Conservation (phyloP, 352 stramenopile species). For the Phytophthora meadii region DNA sequence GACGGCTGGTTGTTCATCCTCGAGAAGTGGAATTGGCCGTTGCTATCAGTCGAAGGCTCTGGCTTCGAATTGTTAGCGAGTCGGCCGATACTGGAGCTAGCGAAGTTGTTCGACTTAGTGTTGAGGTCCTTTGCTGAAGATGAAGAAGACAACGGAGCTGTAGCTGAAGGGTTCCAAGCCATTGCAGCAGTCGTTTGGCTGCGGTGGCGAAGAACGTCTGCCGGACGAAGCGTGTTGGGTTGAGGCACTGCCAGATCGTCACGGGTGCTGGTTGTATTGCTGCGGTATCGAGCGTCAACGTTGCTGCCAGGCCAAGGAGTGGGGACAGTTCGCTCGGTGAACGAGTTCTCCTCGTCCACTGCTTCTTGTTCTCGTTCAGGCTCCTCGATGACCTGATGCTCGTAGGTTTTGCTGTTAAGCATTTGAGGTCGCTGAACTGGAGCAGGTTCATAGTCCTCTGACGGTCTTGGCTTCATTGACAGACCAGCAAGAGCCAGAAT, state of each 20-base stretch:
- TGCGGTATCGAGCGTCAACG: slow-evolving; percentile 26
- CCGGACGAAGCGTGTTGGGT: slow-evolving; percentile 23
- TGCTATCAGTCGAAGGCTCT: slow-evolving; percentile 6
- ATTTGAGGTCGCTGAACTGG: slow-evolving; percentile 11
- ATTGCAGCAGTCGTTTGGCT: slow-evolving; percentile 31
- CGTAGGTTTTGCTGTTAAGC: slow-evolving; percentile 18
- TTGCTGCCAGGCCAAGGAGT: slow-evolving; percentile 24
- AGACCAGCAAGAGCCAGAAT: slow-evolving; percentile 65
- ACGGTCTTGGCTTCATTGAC: slow-evolving; percentile 40
- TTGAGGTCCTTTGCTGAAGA: slow-evolving; percentile 11
- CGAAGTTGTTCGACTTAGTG: slow-evolving; percentile 22
- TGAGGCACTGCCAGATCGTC: slow-evolving; percentile 19
- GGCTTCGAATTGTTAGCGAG: slow-evolving; percentile 6
- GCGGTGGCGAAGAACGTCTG: slow-evolving; percentile 41
- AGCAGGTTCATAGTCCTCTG: slow-evolving; percentile 34
- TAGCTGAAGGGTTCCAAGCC: slow-evolving; percentile 32
- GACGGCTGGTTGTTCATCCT: slow-evolving; percentile 27
- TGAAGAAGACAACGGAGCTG: slow-evolving; percentile 20
- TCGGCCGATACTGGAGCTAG: slow-evolving; percentile 21
- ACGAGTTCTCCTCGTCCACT: slow-evolving; percentile 7
- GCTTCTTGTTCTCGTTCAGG: slow-evolving; percentile 16
- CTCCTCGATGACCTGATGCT: slow-evolving; percentile 27
- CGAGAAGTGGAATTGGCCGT: slow-evolving; percentile 28
- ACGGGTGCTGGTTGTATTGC: slow-evolving; percentile 22
- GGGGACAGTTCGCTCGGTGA: slow-evolving; percentile 6